Conservation (phyloP, 257 asterid genomes). For the Apocynum venetum region DNA sequence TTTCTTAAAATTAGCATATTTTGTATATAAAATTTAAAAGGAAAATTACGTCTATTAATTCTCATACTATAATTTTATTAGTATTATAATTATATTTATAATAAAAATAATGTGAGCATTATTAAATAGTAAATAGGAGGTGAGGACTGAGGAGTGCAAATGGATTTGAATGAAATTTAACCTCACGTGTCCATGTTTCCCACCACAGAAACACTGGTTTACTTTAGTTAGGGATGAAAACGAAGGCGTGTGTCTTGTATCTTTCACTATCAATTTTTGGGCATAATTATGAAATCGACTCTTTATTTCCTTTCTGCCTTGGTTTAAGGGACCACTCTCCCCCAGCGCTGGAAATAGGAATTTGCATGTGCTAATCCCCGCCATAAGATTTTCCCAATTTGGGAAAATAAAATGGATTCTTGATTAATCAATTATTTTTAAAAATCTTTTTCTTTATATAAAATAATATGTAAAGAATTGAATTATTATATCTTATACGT, state of each 20-base stretch:
- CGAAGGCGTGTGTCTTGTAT: slow-evolving; percentile 18
- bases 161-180: neutral
- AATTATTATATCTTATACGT: too few relatives aligned
- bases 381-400: neutral
- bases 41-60: too few relatives aligned
- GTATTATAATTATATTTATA: too few relatives aligned
- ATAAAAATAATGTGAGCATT: too few relatives aligned
- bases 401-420: neutral
- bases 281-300: slow-evolving; percentile 6
- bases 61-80: too few relatives aligned
- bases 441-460: too few relatives aligned
- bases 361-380: too few relatives aligned
- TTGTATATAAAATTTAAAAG: neutral
- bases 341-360: neutral
- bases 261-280: slow-evolving; percentile 19
- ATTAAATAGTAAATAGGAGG: neutral
- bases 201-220: slow-evolving; percentile 27
- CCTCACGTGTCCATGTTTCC: slow-evolving; percentile 50
- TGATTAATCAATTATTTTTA: too few relatives aligned
- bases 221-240: slow-evolving; percentile 5
- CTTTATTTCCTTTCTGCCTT: neutral
- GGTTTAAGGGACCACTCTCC: neutral
- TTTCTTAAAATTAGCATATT: too few relatives aligned
- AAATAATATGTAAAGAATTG: too few relatives aligned
- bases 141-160: neutral